These are phyloP conservation scores for Trebouxiophyceae sp. DNA, from an alignment of 163 green algal genomes.

Conservation along the genomic window DNA sequence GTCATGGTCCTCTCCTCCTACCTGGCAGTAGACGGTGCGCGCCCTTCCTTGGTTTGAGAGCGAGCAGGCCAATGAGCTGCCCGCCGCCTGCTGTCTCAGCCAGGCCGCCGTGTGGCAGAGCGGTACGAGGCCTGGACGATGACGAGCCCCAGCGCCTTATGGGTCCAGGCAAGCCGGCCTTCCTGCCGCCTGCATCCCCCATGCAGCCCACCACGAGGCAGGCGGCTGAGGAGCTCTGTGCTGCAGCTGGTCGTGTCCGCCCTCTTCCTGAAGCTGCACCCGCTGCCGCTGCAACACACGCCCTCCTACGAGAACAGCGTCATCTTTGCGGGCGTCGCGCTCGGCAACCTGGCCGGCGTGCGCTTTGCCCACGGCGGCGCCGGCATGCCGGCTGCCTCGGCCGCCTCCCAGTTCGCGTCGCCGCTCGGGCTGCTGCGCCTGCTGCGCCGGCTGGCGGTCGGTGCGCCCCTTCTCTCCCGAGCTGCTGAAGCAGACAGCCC, in stretches of 20 bases:
- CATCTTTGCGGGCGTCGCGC: conserved; percentile 25
- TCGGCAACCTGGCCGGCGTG: conserved; percentile 12
- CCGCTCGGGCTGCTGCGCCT: too few relatives aligned
- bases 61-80: too few relatives aligned
- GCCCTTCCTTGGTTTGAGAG: too few relatives aligned
- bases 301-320: conserved; percentile 35
- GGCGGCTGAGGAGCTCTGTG: not conserved
- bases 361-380: not conserved
- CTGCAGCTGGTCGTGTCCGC: conserved; percentile 17
- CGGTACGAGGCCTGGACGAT: conserved; percentile 8
- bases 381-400: too few relatives aligned
- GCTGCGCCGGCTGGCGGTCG: too few relatives aligned
- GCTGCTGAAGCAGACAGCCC: too few relatives aligned
- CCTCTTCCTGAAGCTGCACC: conserved; percentile 37
- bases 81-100: not conserved
- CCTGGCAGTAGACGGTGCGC: conserved; percentile 24
- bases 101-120: not conserved
- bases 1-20: conserved; percentile 32
- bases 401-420: too few relatives aligned
- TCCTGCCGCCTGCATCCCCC: too few relatives aligned
- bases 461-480: too few relatives aligned
- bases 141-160: not conserved
- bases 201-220: too few relatives aligned
- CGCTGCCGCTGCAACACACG: conserved; percentile 32
- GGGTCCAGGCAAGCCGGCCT: not conserved